Conservation (phyloP, 768 basidiomycete species). For the Imleria badia region DNA sequence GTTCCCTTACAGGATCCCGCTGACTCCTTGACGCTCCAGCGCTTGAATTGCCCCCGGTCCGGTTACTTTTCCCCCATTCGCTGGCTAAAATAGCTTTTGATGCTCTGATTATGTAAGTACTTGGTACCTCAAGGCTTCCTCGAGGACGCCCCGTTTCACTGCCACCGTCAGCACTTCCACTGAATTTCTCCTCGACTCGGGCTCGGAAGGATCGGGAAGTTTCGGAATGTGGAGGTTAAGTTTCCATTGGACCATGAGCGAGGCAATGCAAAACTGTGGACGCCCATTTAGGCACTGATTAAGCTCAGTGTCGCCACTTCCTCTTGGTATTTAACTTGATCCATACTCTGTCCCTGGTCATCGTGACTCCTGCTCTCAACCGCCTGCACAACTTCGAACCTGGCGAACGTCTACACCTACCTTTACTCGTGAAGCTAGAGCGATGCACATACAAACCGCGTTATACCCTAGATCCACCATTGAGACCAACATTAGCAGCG, state of each 20-base stretch:
- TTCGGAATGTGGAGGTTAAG: slow-evolving; percentile 16
- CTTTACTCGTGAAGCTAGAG: neutral
- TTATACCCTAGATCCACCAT: slow-evolving; percentile 11
- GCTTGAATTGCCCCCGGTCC: neutral
- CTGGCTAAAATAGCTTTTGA: neutral
- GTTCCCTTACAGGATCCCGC: neutral
- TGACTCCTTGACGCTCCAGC: neutral
- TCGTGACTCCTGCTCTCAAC: slow-evolving; percentile 13
- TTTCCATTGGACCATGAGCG: slow-evolving; percentile 17
- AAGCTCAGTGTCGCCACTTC: slow-evolving; percentile 8
- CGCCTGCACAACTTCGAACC: neutral
- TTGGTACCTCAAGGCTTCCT: slow-evolving; percentile 15
- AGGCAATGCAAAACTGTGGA: slow-evolving; percentile 19
- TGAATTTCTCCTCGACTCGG: slow-evolving; percentile 10
- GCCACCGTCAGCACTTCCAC: slow-evolving; percentile 16
- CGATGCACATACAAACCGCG: slow-evolving; percentile 2
- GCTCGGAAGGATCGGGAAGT: slow-evolving; percentile 14
- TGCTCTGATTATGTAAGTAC: slow-evolving; percentile 8
- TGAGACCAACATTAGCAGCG: neutral
- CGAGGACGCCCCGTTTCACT: slow-evolving; percentile 20
- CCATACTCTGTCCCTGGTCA: neutral
- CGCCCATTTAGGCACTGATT: slow-evolving; percentile 8
- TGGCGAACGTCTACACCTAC: neutral
- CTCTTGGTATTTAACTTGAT: slow-evolving; percentile 18
- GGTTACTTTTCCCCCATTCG: neutral